A percentile compares a stretch with the other conserved stretches of the same genome.
These are phyloP conservation scores for Beauveria sp. DNA, from an alignment of 2,329 filamentous ascomycete genomes.

Conservation along the genomic window DNA sequence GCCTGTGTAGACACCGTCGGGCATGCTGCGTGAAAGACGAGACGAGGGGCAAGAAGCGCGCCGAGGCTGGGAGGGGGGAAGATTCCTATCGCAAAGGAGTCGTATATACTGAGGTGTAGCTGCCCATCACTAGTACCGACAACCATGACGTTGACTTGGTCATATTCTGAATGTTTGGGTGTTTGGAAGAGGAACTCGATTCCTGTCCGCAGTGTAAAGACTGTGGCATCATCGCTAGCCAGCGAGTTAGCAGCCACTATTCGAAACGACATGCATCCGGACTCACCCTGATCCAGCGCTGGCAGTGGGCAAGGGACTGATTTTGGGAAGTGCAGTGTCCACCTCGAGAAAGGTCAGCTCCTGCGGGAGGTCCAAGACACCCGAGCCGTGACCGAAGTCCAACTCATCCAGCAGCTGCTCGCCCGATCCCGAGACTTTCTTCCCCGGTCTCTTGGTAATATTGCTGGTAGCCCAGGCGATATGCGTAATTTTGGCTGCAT, in stretches of 20 bases:
- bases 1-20: constrained; percentile 68
- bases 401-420: background rate
- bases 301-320: constrained; percentile 58
- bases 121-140: constrained; percentile 63
- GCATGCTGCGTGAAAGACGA: constrained; percentile 61
- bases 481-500: constrained; percentile 37
- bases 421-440: constrained; percentile 14
- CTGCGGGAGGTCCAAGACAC: constrained; percentile 54
- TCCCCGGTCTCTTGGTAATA: constrained; percentile 24
- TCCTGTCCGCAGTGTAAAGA: constrained; percentile 63
- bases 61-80: constrained; percentile 43
- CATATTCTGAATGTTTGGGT: constrained; percentile 55
- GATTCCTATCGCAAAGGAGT: constrained; percentile 71
- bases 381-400: background rate
- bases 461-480: constrained; percentile 46
- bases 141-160: constrained; percentile 72
- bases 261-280: background rate
- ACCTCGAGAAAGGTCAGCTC: constrained; percentile 70
- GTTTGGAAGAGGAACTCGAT: constrained; percentile 63
- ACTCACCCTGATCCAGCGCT: constrained; percentile 57
- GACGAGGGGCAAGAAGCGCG: constrained; percentile 21
- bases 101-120: constrained; percentile 74
- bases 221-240: constrained; percentile 42
- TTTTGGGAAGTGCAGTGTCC: constrained; percentile 66
- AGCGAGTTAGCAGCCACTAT: constrained; percentile 14